Evolutionary conservation across 345 rosid species (phyloP), one percentile per base, ranked within the genome.

Genomic region (Gossypium raimondii): DNA sequence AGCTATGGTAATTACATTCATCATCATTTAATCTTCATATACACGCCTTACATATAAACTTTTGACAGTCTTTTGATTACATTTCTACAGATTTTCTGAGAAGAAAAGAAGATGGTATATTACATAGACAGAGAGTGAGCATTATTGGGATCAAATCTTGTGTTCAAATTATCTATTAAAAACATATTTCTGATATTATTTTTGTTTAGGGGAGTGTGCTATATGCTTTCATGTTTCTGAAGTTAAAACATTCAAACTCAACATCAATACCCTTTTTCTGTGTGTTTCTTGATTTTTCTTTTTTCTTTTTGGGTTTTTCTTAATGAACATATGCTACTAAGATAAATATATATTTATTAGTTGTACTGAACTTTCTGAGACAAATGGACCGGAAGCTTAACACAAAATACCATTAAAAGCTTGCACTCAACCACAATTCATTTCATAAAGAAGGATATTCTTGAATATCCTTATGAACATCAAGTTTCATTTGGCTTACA

Each of bases 401-500:
- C 41, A 34, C 41, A 34, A 34, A 34, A 34, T 34, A 34, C 41
- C 1, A 34, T 34, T 34, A 5, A 52, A 52, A 22, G 34, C 55
- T 22, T 22, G 18, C 41, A 12, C 25, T 65, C 63, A 64, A 65
- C 41, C 17, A 56, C n/a, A 34, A 67, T 60, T 18, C 70, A 63
- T 75, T 18, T 76, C 80, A 44, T 48, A 75, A 24, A 78, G 25
- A 56, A 70, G 24, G 17, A 60, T 50, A 17, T 13, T 80, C 82
- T 75, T 62, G 79, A 53, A 65, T 29, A 53, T 78, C 76, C 55
- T 72, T 25, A 14, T 74, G 72, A 74, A 73, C 81, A 70, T 66
- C 70, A 22, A 38, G 78, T 82, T 84, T 82, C 81, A 86, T 86
- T 81, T 86, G 87, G 79, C 76, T 73, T 22, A 73, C 71, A 76